phyloP scores from a whole-genome alignment of 768 basidiomycete genomes.

The Pholiota molesta region DNA sequence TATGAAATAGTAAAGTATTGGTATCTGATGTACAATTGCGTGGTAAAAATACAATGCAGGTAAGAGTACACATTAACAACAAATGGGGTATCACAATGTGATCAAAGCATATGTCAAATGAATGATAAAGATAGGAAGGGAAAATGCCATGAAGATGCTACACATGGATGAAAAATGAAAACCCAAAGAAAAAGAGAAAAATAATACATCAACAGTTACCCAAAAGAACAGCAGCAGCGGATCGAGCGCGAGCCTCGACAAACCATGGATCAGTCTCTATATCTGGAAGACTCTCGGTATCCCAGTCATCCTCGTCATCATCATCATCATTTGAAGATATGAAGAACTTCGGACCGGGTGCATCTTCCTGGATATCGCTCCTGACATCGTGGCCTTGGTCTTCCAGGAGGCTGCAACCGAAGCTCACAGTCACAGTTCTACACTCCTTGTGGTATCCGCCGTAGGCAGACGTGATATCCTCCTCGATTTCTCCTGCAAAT shows the following conservation, averaged over 20 bases:
- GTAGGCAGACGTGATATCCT: conserved; percentile 3
- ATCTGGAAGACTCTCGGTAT: conserved; percentile 11
- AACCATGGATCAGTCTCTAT: conserved; percentile 12
- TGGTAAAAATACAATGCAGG: conserved; percentile 1
- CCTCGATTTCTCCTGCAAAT: not conserved
- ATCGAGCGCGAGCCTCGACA: conserved; percentile 1
- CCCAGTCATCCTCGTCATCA: not conserved
- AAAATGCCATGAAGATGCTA: not conserved
- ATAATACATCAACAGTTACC: not conserved
- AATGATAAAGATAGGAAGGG: too few species aligned
- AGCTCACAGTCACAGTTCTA: not conserved
- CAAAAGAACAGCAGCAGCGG: not conserved
- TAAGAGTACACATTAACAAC: conserved; percentile 5
- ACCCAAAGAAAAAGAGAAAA: not conserved
- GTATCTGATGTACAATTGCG: not conserved
- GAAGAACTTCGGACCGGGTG: conserved; percentile 3
- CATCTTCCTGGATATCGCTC: not conserved
- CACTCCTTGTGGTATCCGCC: not conserved
- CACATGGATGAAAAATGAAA: not conserved
- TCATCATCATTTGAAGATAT: conserved; percentile 5
- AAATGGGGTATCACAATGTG: not conserved
- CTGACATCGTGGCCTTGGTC: not conserved
- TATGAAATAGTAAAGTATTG: not conserved
- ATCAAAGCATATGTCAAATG: too few species aligned
- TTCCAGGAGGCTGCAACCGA: not conserved